A percentile compares a stretch with the other conserved stretches of the same genome.
These are phyloP conservation scores for Allium sativum DNA, from an alignment of 106 monocot species.

Conservation along the genomic window DNA sequence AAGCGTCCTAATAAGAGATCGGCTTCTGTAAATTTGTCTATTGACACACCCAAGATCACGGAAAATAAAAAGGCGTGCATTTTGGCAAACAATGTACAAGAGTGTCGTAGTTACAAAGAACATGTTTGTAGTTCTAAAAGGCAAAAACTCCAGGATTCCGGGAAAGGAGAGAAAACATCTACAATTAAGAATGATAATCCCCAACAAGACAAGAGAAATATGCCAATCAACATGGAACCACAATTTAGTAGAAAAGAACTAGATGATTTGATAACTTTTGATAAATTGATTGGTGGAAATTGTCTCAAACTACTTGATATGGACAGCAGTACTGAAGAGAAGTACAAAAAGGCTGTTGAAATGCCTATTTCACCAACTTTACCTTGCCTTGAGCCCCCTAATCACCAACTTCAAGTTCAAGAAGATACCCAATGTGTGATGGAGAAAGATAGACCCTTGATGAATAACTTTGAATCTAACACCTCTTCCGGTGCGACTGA, in stretches of 20 bases:
- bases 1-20: constrained; percentile 15
- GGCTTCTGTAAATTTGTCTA: not conserved
- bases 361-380: constrained; percentile 76
- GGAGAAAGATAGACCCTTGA: too few relatives aligned
- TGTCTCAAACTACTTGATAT: constrained; percentile 54
- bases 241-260: constrained; percentile 6
- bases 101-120: constrained; percentile 13
- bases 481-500: too few relatives aligned
- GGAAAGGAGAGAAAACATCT: constrained; percentile 7
- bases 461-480: too few relatives aligned
- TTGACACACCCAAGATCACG: too few relatives aligned
- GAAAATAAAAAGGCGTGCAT: not conserved
- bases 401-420: constrained; percentile 6
- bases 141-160: constrained; percentile 20
- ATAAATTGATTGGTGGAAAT: constrained; percentile 26
- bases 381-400: constrained; percentile 32
- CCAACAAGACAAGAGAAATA: constrained; percentile 2
- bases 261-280: constrained; percentile 22
- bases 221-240: too few relatives aligned
- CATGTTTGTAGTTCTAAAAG: constrained; percentile 20
- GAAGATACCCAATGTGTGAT: constrained; percentile 11
- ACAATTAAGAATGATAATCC: constrained; percentile 8
- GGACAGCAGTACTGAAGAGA: constrained; percentile 57
- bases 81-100: constrained; percentile 4
- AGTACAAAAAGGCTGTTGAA: constrained; percentile 44